phyloP scores from a whole-genome alignment of 176 grass and related monocot species.

The Urochloa ruziziensis region DNA sequence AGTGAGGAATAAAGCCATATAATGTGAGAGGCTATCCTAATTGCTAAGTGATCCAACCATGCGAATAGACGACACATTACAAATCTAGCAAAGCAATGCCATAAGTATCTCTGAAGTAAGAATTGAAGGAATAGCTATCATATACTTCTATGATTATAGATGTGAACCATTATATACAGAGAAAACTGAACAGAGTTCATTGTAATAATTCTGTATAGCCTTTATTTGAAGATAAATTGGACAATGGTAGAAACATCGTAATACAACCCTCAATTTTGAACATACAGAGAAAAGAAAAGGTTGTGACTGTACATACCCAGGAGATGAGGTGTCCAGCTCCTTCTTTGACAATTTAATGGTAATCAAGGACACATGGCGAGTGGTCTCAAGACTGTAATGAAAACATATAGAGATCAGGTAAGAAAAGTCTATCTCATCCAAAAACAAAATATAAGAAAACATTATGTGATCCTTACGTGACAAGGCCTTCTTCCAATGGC shows the following conservation, averaged over 20 bases:
- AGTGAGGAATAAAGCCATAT: neutral
- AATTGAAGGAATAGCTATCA: neutral
- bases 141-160: neutral
- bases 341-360: constrained; percentile 73
- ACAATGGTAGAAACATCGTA: neutral
- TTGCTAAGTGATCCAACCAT: neutral
- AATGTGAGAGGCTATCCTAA: neutral
- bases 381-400: constrained; percentile 62
- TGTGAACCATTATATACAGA: neutral
- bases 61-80: neutral
- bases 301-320: constrained; percentile 49
- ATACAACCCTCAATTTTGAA: constrained; percentile 3
- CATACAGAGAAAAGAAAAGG: neutral
- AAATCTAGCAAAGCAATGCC: neutral
- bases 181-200: neutral
- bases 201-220: neutral
- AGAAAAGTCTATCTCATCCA: neutral
- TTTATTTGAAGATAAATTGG: neutral
- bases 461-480: constrained; percentile 29
- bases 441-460: neutral
- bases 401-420: neutral
- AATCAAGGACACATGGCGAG: constrained; percentile 70
- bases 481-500: constrained; percentile 71
- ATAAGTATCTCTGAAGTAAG: neutral
- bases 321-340: constrained; percentile 58